Conservation (phyloP, 2,329 filamentous ascomycete species). For the Pseudogymnoascus sp. region DNA sequence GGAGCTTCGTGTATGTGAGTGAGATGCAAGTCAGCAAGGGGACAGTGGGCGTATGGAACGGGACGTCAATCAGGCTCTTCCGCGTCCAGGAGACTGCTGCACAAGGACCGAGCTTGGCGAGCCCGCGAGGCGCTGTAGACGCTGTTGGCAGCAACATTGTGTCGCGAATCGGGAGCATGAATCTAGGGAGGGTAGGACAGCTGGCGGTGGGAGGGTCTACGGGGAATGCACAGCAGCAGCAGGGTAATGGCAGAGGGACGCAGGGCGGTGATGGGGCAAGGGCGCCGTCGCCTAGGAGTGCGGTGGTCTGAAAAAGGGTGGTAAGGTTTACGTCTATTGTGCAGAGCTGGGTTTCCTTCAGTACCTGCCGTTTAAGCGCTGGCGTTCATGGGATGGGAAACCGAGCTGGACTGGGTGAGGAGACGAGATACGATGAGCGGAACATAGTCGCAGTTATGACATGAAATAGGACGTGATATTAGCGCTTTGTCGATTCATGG, state of each 20-base stretch:
- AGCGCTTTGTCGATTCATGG: neutral
- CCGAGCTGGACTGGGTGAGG: slow-evolving; percentile 4
- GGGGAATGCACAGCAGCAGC: slow-evolving; percentile 22
- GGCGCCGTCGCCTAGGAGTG: neutral
- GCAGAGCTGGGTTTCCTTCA: slow-evolving; percentile 5
- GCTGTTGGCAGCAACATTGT: slow-evolving; percentile 88
- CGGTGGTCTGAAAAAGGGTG: neutral
- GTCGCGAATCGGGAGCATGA: slow-evolving; percentile 72
- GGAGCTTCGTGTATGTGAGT: slow-evolving; percentile 84
- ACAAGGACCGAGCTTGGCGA: slow-evolving; percentile 71
- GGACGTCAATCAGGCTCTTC: slow-evolving; percentile 81
- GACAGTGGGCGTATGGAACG: slow-evolving; percentile 89
- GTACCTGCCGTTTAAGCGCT: slow-evolving; percentile 14
- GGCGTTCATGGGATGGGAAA: slow-evolving; percentile 11
- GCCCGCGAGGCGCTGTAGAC: slow-evolving; percentile 84
- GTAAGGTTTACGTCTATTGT: neutral
- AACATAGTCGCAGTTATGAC: slow-evolving; percentile 1
- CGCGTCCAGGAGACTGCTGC: slow-evolving; percentile 78
- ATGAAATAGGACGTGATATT: neutral
- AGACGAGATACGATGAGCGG: neutral
- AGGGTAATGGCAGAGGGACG: slow-evolving; percentile 16
- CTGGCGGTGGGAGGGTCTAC: slow-evolving; percentile 25
- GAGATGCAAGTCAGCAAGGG: slow-evolving; percentile 85
- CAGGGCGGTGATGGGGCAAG: slow-evolving; percentile 17
- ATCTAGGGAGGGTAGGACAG: slow-evolving; percentile 15